A percentile compares a stretch with the other conserved stretches of the same genome.
phyloP scores from a whole-genome alignment of 331 rosid genomes.

The Dryas integrifolia region DNA sequence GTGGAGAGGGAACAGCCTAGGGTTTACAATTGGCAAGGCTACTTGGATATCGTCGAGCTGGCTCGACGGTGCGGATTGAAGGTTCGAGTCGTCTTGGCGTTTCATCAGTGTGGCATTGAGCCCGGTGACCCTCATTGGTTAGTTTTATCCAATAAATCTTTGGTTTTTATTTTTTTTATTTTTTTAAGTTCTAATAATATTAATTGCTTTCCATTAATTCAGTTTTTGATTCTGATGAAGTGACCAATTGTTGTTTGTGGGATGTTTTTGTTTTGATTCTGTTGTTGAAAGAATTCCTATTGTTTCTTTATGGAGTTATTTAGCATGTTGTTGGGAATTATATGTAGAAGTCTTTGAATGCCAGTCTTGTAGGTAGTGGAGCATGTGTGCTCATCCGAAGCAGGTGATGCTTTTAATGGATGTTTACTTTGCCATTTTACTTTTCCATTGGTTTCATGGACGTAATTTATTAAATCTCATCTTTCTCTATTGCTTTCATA shows the following conservation, averaged over 20 bases:
- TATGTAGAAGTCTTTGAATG: too few species aligned
- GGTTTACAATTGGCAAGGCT: constrained; percentile 45
- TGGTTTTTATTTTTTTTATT: background rate
- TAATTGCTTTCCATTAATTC: background rate
- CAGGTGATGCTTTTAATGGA: too few species aligned
- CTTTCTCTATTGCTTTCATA: too few species aligned
- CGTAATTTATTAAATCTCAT: too few species aligned
- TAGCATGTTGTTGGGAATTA: too few species aligned
- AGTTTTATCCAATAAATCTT: constrained; percentile 9
- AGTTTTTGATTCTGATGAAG: background rate
- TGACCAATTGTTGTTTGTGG: background rate
- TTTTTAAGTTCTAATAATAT: background rate
- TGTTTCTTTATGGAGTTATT: too few species aligned
- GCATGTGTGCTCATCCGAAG: too few species aligned
- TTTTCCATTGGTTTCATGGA: too few species aligned
- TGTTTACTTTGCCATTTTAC: too few species aligned
- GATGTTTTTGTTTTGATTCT: background rate
- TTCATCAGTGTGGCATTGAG: constrained; percentile 45
- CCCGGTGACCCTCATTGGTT: constrained; percentile 46
- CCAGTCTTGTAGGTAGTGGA: too few species aligned
- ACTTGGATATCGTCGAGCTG: constrained; percentile 41
- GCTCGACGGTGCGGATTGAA: constrained; percentile 41
- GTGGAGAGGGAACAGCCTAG: constrained; percentile 50
- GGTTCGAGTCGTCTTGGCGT: constrained; percentile 47
- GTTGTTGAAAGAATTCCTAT: background rate